phyloP scores from a whole-genome alignment of 140 eudicot species.

The Stevia rebaudiana region DNA sequence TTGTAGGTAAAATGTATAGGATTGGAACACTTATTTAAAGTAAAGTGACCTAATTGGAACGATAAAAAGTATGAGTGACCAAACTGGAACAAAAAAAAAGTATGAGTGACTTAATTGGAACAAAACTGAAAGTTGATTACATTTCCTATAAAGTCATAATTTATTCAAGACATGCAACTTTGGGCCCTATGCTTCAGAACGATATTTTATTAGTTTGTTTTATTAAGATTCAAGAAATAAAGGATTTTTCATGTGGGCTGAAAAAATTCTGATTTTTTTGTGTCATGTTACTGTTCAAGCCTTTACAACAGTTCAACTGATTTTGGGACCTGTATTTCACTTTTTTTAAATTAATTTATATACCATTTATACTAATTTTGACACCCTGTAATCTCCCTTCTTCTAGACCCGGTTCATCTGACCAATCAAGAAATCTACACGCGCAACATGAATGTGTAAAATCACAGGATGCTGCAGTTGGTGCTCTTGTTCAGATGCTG shows the following conservation, averaged over 20 bases:
- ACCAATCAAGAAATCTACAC: constrained; percentile 38
- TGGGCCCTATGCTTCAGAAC: not conserved
- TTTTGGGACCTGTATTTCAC: not conserved
- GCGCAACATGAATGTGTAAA: constrained; percentile 37
- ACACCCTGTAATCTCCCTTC: constrained; percentile 5
- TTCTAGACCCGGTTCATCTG: constrained; percentile 53
- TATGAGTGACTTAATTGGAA: not conserved
- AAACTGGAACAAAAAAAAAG: no score
- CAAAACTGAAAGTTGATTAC: not conserved
- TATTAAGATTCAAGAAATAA: not conserved
- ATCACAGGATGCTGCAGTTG: constrained; percentile 84
- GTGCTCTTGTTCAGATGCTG: constrained; percentile 77
- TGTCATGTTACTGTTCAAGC: not conserved
- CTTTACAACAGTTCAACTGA: not conserved
- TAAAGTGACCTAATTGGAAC: no score
- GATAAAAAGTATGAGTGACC: no score
- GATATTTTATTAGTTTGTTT: not conserved
- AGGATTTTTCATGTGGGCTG: constrained; percentile 4
- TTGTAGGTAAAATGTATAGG: no score
- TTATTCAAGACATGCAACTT: not conserved
- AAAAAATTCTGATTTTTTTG: not conserved
- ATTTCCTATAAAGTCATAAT: not conserved
- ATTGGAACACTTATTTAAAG: no score
- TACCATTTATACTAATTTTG: constrained; percentile 1
- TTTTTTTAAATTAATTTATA: not conserved